Evolutionary conservation across 2,329 filamentous ascomycete species (phyloP), one percentile per base, ranked within the genome.

Genomic region (Curvularia lunata): DNA sequence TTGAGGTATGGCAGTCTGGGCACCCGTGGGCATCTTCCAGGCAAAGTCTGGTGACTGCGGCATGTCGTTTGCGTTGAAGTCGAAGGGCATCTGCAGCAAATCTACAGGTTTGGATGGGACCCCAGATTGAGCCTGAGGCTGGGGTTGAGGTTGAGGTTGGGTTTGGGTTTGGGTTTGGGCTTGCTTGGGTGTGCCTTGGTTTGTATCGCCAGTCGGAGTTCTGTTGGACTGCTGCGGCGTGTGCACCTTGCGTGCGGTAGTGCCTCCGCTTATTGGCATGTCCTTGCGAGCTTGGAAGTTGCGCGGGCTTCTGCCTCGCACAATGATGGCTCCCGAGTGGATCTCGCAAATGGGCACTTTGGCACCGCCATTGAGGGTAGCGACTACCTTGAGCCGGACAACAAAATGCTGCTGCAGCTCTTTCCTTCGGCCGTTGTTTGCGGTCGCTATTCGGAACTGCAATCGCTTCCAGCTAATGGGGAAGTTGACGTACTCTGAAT

Each of bases 351-450:
- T 84, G 7, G 91, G 85, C 32, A 92, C 85, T 76, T 93, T 96
- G 32, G 84, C 84, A n/a, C 92, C 92, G 59, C 91, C 95, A 1
- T 91, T 85, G 48, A 98, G 80, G 0, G 91, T 95, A 16, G 89
- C 93, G 63, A 93, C 82, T 9, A 97, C 88, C 76, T 94, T 96
- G 50, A 98, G 81, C 62, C 92, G 89, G 56, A 98, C 84, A 10
- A 96, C 88, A 76, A 98, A 98, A 79, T 98, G 94, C 74, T 98
- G 94, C 74, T 98, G 94, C 45, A 98, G 84, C 75, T 98, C 94
- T 80, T 97, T 96, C 62, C 94, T 85, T 59, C 94, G 87, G 10
- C 94, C 94, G 74, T 98, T 98, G 79, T 98, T 98, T 55, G 94
- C 94, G 8, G 94, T 98, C 18, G 94, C 94, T 75, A 94, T 96